A percentile compares a stretch with the other conserved stretches of the same genome.
Evolutionary conservation across 2,329 filamentous ascomycete species (phyloP).

Genomic region (Metarhizium sp.): DNA sequence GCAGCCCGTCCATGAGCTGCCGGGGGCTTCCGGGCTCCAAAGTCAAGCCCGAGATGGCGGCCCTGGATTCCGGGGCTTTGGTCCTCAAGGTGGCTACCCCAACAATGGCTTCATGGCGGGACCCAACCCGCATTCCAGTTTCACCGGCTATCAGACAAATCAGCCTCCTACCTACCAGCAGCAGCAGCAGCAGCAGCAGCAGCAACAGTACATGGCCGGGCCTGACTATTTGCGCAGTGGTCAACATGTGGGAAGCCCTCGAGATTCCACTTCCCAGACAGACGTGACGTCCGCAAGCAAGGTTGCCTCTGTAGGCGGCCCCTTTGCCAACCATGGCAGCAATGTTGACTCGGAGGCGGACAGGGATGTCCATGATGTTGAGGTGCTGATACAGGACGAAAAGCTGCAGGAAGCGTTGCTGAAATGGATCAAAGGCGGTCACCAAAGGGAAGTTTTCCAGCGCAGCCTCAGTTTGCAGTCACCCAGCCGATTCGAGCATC

Average conservation of each 20-base stretch:
- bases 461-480: conserved; percentile 28
- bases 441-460: conserved; percentile 54
- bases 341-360: conserved; percentile 23
- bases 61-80: neutral
- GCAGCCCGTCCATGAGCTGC: conserved; percentile 35
- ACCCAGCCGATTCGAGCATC: conserved; percentile 36
- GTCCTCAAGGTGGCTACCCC: conserved; percentile 15
- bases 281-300: conserved; percentile 21
- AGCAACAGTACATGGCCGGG: conserved; percentile 24
- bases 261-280: conserved; percentile 13
- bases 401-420: conserved; percentile 55
- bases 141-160: conserved; percentile 23
- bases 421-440: conserved; percentile 56
- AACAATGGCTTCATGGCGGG: conserved; percentile 14
- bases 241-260: conserved; percentile 24
- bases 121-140: conserved; percentile 18
- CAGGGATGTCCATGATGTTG: conserved; percentile 50
- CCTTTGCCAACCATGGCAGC: conserved; percentile 25
- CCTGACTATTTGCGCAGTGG: conserved; percentile 26
- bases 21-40: conserved; percentile 16
- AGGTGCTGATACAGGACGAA: conserved; percentile 50
- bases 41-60: conserved; percentile 1
- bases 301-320: conserved; percentile 24
- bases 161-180: conserved; percentile 18
- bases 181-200: conserved; percentile 1